These are phyloP conservation scores for Phytopythium ostracodes DNA, from an alignment of 352 stramenopile species.

Conservation along the genomic window DNA sequence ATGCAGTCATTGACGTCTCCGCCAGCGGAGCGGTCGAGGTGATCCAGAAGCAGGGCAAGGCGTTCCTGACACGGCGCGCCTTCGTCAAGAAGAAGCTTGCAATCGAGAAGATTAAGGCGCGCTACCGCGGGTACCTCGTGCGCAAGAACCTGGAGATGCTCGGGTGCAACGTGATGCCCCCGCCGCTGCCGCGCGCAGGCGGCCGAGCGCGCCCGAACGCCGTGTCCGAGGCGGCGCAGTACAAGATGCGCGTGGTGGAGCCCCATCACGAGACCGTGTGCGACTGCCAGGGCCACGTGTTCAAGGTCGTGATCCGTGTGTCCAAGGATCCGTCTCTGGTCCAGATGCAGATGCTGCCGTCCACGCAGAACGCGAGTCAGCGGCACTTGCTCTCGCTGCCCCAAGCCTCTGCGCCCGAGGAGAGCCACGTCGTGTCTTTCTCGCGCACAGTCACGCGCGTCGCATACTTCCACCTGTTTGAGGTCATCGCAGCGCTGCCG, in stretches of 20 bases:
- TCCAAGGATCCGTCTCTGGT: slow-evolving; percentile 31
- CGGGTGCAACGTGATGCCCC: not conserved
- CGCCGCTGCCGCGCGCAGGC: not conserved
- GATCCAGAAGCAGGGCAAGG: slow-evolving; percentile 28
- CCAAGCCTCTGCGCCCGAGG: not conserved
- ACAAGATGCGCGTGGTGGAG: slow-evolving; percentile 37
- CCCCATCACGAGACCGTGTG: slow-evolving; percentile 16
- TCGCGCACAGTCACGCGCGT: slow-evolving; percentile 8
- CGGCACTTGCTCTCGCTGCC: not conserved
- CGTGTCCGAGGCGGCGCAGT: slow-evolving; percentile 28
- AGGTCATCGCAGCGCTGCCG: slow-evolving; percentile 30
- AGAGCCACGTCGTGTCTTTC: slow-evolving; percentile 10
- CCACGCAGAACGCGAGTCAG: slow-evolving; percentile 9
- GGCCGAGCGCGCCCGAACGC: not conserved
- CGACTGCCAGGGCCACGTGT: slow-evolving; percentile 14
- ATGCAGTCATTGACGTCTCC: not conserved
- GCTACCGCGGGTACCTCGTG: slow-evolving; percentile 36
- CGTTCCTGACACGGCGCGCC: slow-evolving; percentile 22
- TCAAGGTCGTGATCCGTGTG: slow-evolving; percentile 23
- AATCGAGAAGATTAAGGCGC: slow-evolving; percentile 38
- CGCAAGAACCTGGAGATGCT: slow-evolving; percentile 33
- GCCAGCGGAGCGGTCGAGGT: slow-evolving; percentile 13
- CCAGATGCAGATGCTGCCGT: slow-evolving; percentile 20
- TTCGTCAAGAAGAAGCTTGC: slow-evolving; percentile 35
- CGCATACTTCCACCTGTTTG: slow-evolving; percentile 35